Conservation (phyloP, 108 stramenopile species). For the Fragilaria crotonensis region DNA sequence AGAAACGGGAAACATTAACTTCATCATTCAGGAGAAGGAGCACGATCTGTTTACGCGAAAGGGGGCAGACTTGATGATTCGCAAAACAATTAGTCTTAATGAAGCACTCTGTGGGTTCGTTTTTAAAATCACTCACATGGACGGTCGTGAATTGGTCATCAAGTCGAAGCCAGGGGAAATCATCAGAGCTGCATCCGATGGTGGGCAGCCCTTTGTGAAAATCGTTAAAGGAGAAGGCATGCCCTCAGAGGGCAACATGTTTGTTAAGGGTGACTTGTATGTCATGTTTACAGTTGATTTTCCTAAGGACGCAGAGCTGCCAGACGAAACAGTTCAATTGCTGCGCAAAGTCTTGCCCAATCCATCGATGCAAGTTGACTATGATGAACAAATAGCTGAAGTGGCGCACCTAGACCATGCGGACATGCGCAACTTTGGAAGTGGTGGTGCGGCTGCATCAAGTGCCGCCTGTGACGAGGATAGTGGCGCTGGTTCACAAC, state of each 20-base stretch:
- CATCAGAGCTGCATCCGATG: slow-evolving; percentile 62
- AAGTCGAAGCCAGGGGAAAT: slow-evolving; percentile 87
- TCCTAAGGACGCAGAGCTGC: slow-evolving; percentile 59
- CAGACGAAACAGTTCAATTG: slow-evolving; percentile 32
- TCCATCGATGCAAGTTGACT: slow-evolving; percentile 63
- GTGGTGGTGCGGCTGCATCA: slow-evolving; percentile 51
- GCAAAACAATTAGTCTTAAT: slow-evolving; percentile 85
- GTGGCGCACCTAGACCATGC: slow-evolving; percentile 70
- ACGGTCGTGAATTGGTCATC: slow-evolving; percentile 83
- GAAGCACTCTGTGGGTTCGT: slow-evolving; percentile 97
- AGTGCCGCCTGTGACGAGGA: slow-evolving; percentile 71
- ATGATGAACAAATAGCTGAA: slow-evolving; percentile 64
- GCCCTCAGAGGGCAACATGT: slow-evolving; percentile 91
- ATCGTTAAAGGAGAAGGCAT: slow-evolving; percentile 92
- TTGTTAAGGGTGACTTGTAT: slow-evolving; percentile 92
- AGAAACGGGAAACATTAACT: slow-evolving; percentile 94
- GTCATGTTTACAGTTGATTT: slow-evolving; percentile 90
- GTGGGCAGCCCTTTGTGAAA: slow-evolving; percentile 74
- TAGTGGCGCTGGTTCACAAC: slow-evolving; percentile 48
- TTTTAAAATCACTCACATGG: slow-evolving; percentile 87
- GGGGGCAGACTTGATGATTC: slow-evolving; percentile 92
- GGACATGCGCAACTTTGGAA: slow-evolving; percentile 79
- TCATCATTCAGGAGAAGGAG: slow-evolving; percentile 96
- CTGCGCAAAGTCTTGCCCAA: slow-evolving; percentile 63
- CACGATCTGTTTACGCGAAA: slow-evolving; percentile 95